Evolutionary conservation across 1,284 basidiomycete genomes (phyloP), one percentile per base, ranked within the genome.

Genomic region (Phylloporus gajari): DNA sequence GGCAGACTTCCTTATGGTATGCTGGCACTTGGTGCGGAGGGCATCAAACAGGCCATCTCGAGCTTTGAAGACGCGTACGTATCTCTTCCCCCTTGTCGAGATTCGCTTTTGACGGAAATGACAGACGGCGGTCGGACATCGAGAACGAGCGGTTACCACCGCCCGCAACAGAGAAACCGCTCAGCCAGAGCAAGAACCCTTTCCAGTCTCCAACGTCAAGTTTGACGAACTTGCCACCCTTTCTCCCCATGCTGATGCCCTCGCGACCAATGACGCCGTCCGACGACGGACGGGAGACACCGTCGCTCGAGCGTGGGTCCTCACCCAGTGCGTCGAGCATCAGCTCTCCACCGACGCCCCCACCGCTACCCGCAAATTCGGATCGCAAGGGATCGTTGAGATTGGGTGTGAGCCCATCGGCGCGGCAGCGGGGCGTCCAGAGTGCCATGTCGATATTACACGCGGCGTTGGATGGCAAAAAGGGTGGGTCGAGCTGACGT

Each of bases 131-230:
- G 85, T 97, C 95, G 58, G 97, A 99, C 88, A 99, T 99, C 79
- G 97, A 99, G 85, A 99, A 99, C 85, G 97, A 99, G 85, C 93
- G 95, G 67, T 86, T 98, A 61, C 97, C 97, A 23, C 97, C 97
- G 3, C 19, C 35, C 0, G 7, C 25, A 7, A 44, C 27, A 19
- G 77, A 73, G 23, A 78, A 69, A 59, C 27, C 59, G 48, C 38
- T 68, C 19, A 25, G 56, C 27, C 75, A 70, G 65, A 48, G 62
- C 68, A 78, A 72, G 62, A 15, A 19, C 1, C 75, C 69, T 27
- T 46, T 67, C 3, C 74, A 42, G 42, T 76, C 32, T 35, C 70
- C 91, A 74, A 84, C 71, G 27, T 19, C 65, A 6, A 74, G 76
- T 12, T 72, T 78, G 1, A 75, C 53, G 51, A 27, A 27, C 5